Conservation (phyloP, 106 monocot species). For the Dendrobium huoshanense region DNA sequence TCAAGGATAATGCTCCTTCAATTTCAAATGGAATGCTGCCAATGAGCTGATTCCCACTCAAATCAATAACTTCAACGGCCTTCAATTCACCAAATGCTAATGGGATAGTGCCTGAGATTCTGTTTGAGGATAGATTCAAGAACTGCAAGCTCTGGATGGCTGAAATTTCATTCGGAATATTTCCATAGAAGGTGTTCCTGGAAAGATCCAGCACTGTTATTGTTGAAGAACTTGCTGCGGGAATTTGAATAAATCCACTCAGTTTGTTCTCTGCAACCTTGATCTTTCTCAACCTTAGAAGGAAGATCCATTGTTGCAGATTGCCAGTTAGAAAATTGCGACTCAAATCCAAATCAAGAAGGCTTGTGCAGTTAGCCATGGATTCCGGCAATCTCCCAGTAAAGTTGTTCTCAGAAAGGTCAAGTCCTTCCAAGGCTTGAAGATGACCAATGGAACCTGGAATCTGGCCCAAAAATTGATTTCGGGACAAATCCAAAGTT, state of each 20-base stretch:
- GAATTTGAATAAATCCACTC: constrained; percentile 31
- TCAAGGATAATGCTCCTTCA: constrained; percentile 37
- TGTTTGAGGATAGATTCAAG: constrained; percentile 60
- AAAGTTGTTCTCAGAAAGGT: constrained; percentile 50
- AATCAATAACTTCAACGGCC: constrained; percentile 42
- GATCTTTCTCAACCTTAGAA: constrained; percentile 36
- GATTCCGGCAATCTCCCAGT: constrained; percentile 58
- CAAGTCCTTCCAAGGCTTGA: constrained; percentile 28
- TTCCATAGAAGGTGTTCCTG: constrained; percentile 52
- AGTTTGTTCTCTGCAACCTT: constrained; percentile 47
- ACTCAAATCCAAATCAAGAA: constrained; percentile 46
- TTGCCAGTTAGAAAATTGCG: constrained; percentile 43
- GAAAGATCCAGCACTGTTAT: constrained; percentile 53
- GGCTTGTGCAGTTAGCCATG: constrained; percentile 35
- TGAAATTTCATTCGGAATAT: constrained; percentile 36
- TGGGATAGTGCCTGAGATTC: constrained; percentile 42
- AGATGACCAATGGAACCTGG: constrained; percentile 48
- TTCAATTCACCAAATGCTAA: constrained; percentile 30
- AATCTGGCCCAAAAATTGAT: constrained; percentile 43
- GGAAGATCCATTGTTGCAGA: constrained; percentile 57
- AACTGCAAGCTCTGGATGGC: constrained; percentile 27
- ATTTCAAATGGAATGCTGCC: constrained; percentile 61
- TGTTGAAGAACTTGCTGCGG: constrained; percentile 10
- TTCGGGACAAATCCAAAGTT: constrained; percentile 59
- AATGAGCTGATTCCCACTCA: constrained; percentile 44